Conservation (phyloP, 306 rosid species). For the Vachellia collinsii region DNA sequence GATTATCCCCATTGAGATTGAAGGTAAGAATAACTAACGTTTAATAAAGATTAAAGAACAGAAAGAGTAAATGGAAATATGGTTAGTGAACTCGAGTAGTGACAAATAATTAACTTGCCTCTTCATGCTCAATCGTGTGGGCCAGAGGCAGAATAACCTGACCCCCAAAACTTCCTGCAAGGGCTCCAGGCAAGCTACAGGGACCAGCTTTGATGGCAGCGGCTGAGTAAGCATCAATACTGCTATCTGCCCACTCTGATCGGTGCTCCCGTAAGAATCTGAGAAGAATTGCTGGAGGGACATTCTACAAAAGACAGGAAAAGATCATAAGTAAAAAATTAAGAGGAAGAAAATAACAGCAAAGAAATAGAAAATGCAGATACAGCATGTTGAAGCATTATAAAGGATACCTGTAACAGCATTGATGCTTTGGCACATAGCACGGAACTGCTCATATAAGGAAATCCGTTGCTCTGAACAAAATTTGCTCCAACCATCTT, state of each 20-base stretch:
- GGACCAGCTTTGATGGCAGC: slow-evolving; percentile 92
- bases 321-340: not conserved
- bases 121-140: slow-evolving; percentile 94
- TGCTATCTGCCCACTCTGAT: slow-evolving; percentile 99
- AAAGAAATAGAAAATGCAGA: not conserved
- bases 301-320: slow-evolving; percentile 62
- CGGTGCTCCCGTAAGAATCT: slow-evolving; percentile 94
- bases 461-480: slow-evolving; percentile 74
- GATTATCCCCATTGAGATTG: not conserved
- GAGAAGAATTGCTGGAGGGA: slow-evolving; percentile 93
- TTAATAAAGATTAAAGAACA: not conserved
- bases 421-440: slow-evolving; percentile 98
- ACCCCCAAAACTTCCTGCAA: slow-evolving; percentile 80
- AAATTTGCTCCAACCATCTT: slow-evolving; percentile 78
- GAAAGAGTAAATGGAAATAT: not conserved
- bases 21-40: not conserved
- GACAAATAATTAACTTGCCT: slow-evolving; percentile 56
- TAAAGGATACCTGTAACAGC: slow-evolving; percentile 72
- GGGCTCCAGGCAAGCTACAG: slow-evolving; percentile 69
- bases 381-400: slow-evolving; percentile 1
- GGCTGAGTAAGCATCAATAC: slow-evolving; percentile 95
- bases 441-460: slow-evolving; percentile 72
- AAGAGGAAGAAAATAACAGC: not conserved
- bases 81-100: not conserved
- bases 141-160: slow-evolving; percentile 98